phyloP scores from a whole-genome alignment of 306 rosid species.

The Echinosophora koreensis region DNA sequence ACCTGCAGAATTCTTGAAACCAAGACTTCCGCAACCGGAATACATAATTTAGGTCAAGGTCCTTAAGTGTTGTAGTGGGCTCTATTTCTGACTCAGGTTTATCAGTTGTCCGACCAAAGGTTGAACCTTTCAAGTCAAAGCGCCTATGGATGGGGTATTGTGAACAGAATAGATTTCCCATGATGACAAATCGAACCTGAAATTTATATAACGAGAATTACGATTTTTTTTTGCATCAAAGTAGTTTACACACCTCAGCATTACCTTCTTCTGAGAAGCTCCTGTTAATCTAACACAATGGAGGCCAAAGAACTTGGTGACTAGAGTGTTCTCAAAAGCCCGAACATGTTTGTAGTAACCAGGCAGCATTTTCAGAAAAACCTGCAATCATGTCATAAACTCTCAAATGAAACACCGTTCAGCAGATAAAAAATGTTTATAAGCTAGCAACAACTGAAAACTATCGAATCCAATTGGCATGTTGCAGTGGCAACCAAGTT shows the following conservation, averaged over 20 bases:
- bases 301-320: conserved; percentile 93
- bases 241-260: conserved; percentile 10
- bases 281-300: conserved; percentile 95
- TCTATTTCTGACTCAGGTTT: conserved; percentile 87
- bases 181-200: conserved; percentile 96
- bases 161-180: conserved; percentile 97
- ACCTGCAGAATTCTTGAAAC: conserved; percentile 92
- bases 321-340: conserved; percentile 87
- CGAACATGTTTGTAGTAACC: conserved; percentile 95
- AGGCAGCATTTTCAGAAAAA: conserved; percentile 90
- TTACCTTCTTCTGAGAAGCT: conserved; percentile 90
- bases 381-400: conserved; percentile 65
- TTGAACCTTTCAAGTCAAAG: conserved; percentile 95
- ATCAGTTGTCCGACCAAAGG: conserved; percentile 88
- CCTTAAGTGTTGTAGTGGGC: conserved; percentile 94
- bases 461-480: neutral
- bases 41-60: conserved; percentile 89
- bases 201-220: conserved; percentile 43
- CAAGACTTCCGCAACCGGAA: conserved; percentile 82
- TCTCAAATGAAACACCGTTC: conserved; percentile 48
- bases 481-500: conserved; percentile 8
- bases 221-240: conserved; percentile 1
- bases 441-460: conserved; percentile 6
- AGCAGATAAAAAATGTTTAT: conserved; percentile 19
- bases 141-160: conserved; percentile 81